Base-by-base conservation (phyloP, 306 rosid genomes). In the Cicer chorassanicum region DNA sequence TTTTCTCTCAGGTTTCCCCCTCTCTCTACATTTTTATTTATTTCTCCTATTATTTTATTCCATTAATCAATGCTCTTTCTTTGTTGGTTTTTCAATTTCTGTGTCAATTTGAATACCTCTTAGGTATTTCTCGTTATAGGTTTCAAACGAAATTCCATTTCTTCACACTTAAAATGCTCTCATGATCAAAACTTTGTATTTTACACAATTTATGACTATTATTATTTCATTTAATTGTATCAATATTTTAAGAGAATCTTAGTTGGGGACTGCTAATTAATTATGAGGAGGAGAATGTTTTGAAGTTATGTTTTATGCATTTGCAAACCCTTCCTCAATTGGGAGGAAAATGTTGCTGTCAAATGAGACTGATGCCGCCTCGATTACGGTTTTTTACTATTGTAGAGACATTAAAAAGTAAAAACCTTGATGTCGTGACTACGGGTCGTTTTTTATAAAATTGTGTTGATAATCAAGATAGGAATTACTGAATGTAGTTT, bases 251-350 rank as follows among this genome's bases (percentile, higher is more conserved):
- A 34, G 18, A 60, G 10, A 60, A 34, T 3, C 18, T 60, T 21
- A 21, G 29, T 0, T 21, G 29, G 29, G 9, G 49, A 54, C 5
- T 46, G 62, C 5, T 8, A 2, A 6, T 38, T 5, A 15, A n/a
- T 44, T 34, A 2, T 69, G 5, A 66, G 60, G 6, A 36, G 9
- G 63, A 49, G n/a, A 6, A 21, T 68, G 21, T 54, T 70, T 14
- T 68, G 13, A 78, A 45, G 65, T 60, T 77, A 34, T 67, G 72
- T 15, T 49, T 5, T 77, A 6, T 40, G 45, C 62, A 16, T 3
- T 53, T 53, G 8, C 29, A 53, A 53, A 24, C 34, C 55, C 51
- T 50, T 72, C 15, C 38, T 48, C 14, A 40, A 49, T 49, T 49
- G 8, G 7, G 8, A 4, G 16, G 16, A 51, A 53, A 21, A 21